These are phyloP conservation scores for Lobosporangium transversale DNA, from an alignment of 192 early-diverging fungal species.

Conservation along the genomic window DNA sequence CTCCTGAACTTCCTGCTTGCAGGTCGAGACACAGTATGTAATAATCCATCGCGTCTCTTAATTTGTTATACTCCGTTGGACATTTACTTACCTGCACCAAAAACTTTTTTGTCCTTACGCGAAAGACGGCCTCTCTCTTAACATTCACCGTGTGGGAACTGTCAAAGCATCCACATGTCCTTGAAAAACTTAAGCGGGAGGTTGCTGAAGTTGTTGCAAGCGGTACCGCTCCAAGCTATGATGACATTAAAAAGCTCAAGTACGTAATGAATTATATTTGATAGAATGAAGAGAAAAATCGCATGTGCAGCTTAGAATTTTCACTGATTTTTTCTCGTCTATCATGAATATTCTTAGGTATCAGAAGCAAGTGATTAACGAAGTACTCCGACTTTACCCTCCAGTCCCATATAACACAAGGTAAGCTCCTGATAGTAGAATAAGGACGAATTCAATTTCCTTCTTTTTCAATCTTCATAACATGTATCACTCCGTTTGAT, in stretches of 20 bases:
- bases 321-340: constrained; percentile 26
- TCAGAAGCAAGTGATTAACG: constrained; percentile 64
- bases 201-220: constrained; percentile 21
- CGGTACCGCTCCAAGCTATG: constrained; percentile 21
- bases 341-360: too few species aligned
- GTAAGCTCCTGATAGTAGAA: constrained; percentile 15
- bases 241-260: constrained; percentile 48
- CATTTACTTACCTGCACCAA: too few species aligned
- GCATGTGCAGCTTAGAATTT: not conserved
- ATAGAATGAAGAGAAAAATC: too few species aligned
- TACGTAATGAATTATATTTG: too few species aligned
- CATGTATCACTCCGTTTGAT: constrained; percentile 4
- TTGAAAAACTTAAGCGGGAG: constrained; percentile 24
- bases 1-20: constrained; percentile 44
- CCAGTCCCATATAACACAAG: constrained; percentile 41
- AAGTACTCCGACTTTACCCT: constrained; percentile 52
- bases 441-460: too few species aligned
- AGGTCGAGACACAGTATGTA: constrained; percentile 43
- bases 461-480: not conserved
- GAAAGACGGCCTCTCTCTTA: constrained; percentile 43
- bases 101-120: too few species aligned
- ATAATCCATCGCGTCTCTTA: not conserved
- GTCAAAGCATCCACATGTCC: constrained; percentile 19
- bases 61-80: not conserved
- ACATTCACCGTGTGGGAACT: constrained; percentile 42